A percentile compares a stretch with the other conserved stretches of the same genome.
These are phyloP conservation scores for Penicillium fimorum DNA, from an alignment of 495 filamentous ascomycete species.

Conservation along the genomic window DNA sequence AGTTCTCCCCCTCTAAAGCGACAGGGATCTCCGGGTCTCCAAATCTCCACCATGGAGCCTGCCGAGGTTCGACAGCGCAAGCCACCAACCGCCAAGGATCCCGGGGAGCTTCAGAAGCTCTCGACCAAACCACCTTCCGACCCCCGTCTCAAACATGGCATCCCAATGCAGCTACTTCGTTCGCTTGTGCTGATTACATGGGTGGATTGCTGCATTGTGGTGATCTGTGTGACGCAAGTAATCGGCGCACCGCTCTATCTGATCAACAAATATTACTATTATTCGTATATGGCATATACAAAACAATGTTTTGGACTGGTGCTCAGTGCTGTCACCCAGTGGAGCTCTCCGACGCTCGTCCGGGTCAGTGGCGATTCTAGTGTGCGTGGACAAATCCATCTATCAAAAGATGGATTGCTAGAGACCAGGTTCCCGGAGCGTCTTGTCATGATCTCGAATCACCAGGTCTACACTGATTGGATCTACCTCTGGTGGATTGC, in stretches of 20 bases:
- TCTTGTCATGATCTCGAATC: constrained; percentile 63
- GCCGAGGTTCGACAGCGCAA: constrained; percentile 45
- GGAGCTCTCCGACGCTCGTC: constrained; percentile 59
- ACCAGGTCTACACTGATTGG: constrained; percentile 73
- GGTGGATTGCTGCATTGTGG: constrained; percentile 56
- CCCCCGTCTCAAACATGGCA: constrained; percentile 64
- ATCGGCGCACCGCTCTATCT: constrained; percentile 60
- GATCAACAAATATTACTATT: constrained; percentile 58
- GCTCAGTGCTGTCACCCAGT: constrained; percentile 59
- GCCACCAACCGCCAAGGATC: constrained; percentile 20
- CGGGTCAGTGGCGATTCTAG: constrained; percentile 61
- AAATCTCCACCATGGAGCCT: constrained; percentile 34
- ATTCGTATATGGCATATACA: constrained; percentile 63
- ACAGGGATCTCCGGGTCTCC: not conserved
- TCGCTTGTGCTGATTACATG: constrained; percentile 63
- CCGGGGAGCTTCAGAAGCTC: constrained; percentile 23
- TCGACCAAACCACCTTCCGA: constrained; percentile 30
- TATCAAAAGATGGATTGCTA: constrained; percentile 54
- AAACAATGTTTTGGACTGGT: constrained; percentile 63
- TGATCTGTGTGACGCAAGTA: constrained; percentile 54
- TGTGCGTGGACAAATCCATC: constrained; percentile 56
- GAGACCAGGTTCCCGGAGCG: constrained; percentile 59
- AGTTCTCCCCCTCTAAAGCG: not conserved
- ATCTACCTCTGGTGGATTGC: constrained; percentile 70
- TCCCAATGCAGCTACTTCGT: constrained; percentile 61